Conservation (phyloP, 306 rosid species). For the Quercus berberidifolia region DNA sequence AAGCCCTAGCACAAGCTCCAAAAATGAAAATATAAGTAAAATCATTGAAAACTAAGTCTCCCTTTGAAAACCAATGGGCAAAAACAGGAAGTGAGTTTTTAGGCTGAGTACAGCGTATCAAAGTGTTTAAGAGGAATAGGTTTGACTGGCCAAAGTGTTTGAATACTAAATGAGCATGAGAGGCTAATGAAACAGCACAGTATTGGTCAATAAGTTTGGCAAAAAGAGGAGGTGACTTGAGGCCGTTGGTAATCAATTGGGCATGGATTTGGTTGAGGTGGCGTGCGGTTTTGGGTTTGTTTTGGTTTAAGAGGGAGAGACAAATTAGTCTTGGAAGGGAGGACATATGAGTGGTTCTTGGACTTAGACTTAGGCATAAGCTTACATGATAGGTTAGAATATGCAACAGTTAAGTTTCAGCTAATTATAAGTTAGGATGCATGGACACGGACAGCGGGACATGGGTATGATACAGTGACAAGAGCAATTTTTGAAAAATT, state of each 20-base stretch:
- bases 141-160: conserved; percentile 27
- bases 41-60: conserved; percentile 42
- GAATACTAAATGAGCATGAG: conserved; percentile 48
- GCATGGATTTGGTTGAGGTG: conserved; percentile 56
- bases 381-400: too few species aligned
- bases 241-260: conserved; percentile 56
- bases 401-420: too few species aligned
- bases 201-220: conserved; percentile 58
- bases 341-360: conserved; percentile 21
- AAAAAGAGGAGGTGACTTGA: conserved; percentile 37
- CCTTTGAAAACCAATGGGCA: conserved; percentile 39
- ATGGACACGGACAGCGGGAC: too few species aligned
- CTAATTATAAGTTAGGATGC: too few species aligned
- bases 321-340: conserved; percentile 43
- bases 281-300: conserved; percentile 27
- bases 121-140: conserved; percentile 63
- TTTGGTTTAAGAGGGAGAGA: conserved; percentile 29
- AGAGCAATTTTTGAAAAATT: too few species aligned
- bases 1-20: conserved; percentile 73
- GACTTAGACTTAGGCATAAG: background rate
- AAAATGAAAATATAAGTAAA: conserved; percentile 56
- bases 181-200: conserved; percentile 26
- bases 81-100: conserved; percentile 42
- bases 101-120: conserved; percentile 57
- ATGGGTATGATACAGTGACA: too few species aligned